Evolutionary conservation across 2,329 filamentous ascomycete species (phyloP), one percentile per base, ranked within the genome.

Genomic region (Calycina herbarum): DNA sequence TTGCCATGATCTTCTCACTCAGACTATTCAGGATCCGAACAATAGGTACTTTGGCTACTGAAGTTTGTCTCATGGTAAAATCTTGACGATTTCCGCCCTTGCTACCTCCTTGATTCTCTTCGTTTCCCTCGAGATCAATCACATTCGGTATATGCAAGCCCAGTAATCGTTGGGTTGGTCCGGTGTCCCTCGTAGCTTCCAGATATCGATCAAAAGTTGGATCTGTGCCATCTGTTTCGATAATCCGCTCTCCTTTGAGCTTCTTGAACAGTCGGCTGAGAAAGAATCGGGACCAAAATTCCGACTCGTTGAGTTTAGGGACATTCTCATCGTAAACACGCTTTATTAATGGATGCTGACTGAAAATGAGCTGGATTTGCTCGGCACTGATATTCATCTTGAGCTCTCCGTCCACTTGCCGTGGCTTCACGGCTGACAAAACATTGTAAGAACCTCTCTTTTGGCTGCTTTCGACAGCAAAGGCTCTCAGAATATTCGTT

Each of bases 231-330:
- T 97, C 94, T 3, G 84, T 85, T 8, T 94, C 92, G 0, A 86
- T 87, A 57, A 96, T 87, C 62, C 92, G 91, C 78, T 98, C 93
- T 45, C 96, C 95, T 65, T 94, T 92, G 64, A 99, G 81, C 75
- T 93, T 94, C 79, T 97, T 97, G 70, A 93, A 93, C 8, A 99
- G 81, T 64, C 91, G 87, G 77, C 93, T 97, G 67, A 94, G 87
- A 77, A 99, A 98, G 79, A 99, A 99, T 15, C 92, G 86, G 5
- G 91, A 91, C 94, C 94, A 99, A 76, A 99, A 99, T 60, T 92
- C 88, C 64, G 84, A 83, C 73, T 96, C 92, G 31, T 84, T 87
- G 48, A 96, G 78, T 66, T 90, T 91, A 5, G 92, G 93, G 0
- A 97, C 93, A 70, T 94, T 93, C 75, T 97, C 94, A 75, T 98